Conservation (phyloP, 441 rosid species). For the Biscutella auriculata region DNA sequence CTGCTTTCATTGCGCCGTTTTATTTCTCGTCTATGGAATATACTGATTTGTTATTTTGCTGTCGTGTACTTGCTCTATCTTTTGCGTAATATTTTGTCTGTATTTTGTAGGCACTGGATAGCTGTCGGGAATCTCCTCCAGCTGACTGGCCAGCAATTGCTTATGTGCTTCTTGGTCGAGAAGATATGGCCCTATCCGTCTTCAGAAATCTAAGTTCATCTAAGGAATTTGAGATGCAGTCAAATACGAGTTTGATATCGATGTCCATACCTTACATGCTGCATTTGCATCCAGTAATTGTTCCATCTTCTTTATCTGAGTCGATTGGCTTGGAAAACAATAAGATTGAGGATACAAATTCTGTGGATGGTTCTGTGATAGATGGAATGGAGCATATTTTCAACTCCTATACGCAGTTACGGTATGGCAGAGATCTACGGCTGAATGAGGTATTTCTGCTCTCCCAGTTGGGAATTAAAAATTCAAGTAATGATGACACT, state of each 20-base stretch:
- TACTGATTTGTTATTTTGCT: too few species aligned
- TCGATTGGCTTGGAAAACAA: slow-evolving; percentile 51
- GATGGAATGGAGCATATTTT: slow-evolving; percentile 99
- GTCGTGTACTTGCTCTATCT: neutral
- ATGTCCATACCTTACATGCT: slow-evolving; percentile 95
- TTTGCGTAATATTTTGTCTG: slow-evolving; percentile 17
- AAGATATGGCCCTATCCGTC: slow-evolving; percentile 77
- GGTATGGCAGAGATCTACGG: slow-evolving; percentile 89
- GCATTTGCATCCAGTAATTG: slow-evolving; percentile 88
- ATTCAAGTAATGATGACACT: neutral
- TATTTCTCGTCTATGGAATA: too few species aligned
- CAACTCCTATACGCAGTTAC: slow-evolving; percentile 73
- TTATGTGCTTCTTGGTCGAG: slow-evolving; percentile 89
- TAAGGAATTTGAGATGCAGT: slow-evolving; percentile 50
- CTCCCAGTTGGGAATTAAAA: neutral
- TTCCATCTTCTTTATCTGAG: slow-evolving; percentile 75
- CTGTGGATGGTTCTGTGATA: slow-evolving; percentile 59
- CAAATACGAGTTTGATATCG: slow-evolving; percentile 50
- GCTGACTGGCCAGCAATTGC: slow-evolving; percentile 94
- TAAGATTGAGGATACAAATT: slow-evolving; percentile 72
- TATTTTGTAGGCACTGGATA: slow-evolving; percentile 67
- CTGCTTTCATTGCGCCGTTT: too few species aligned
- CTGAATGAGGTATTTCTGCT: slow-evolving; percentile 69
- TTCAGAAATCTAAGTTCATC: slow-evolving; percentile 40
- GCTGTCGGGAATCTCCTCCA: slow-evolving; percentile 93